phyloP scores from a whole-genome alignment of 2,329 filamentous ascomycete genomes.

The Plenodomus lindquistii region DNA sequence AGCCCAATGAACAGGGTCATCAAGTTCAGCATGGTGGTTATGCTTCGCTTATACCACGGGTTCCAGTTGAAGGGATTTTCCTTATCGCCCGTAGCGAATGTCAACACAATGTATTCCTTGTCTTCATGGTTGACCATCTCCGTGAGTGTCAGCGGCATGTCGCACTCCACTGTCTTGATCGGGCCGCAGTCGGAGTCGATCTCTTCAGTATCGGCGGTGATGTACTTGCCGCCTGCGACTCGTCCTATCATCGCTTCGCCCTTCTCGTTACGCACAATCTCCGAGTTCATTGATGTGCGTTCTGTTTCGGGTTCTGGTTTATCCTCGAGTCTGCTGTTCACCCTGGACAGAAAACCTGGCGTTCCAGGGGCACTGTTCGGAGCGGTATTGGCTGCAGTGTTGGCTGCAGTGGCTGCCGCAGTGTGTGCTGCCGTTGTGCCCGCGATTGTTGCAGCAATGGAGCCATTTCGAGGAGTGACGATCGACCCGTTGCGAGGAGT shows the following conservation, averaged over 20 bases:
- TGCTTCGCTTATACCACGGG: constrained; percentile 32
- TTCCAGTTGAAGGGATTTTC: constrained; percentile 37
- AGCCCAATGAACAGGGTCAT: constrained; percentile 35
- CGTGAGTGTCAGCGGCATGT: constrained; percentile 32
- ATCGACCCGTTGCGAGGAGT: constrained; percentile 19
- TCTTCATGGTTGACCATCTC: constrained; percentile 29
- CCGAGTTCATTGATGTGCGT: constrained; percentile 15
- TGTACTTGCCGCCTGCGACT: constrained; percentile 28
- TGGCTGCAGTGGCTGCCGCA: constrained; percentile 2
- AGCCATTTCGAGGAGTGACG: constrained; percentile 16
- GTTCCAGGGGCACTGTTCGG: constrained; percentile 11
- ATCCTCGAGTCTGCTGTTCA: constrained; percentile 16
- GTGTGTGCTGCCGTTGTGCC: constrained; percentile 15
- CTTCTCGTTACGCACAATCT: constrained; percentile 25
- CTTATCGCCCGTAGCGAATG: constrained; percentile 29
- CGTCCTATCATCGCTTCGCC: constrained; percentile 27
- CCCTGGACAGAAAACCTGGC: constrained; percentile 13
- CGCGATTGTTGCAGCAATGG: constrained; percentile 11
- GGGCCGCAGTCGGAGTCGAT: constrained; percentile 28
- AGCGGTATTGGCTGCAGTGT: constrained; percentile 15
- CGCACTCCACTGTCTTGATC: constrained; percentile 30
- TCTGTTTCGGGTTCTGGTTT: constrained; percentile 1
- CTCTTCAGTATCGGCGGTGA: constrained; percentile 24
- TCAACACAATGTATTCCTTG: constrained; percentile 31
- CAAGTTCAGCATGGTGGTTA: constrained; percentile 32